Conservation (phyloP, 2,329 filamentous ascomycete species). For the Sphaerulina populicola region DNA sequence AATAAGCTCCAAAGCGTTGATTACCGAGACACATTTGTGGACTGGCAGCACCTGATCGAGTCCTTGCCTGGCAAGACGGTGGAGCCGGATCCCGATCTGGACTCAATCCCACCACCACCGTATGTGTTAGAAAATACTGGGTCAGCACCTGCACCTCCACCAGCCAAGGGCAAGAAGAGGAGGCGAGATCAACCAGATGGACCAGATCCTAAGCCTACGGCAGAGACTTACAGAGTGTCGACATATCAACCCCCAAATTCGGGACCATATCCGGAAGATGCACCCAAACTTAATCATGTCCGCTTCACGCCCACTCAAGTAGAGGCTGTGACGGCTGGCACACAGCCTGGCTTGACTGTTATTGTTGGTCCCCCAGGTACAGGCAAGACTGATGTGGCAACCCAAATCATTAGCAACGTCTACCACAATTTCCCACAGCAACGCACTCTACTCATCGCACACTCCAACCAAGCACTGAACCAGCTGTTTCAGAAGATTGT, state of each 20-base stretch:
- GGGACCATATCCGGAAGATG: conserved; percentile 80
- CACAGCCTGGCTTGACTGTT: conserved; percentile 85
- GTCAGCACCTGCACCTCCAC: conserved; percentile 40
- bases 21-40: conserved; percentile 86
- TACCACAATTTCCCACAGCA: conserved; percentile 96
- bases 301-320: conserved; percentile 87
- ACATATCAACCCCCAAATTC: conserved; percentile 84
- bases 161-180: conserved; percentile 68
- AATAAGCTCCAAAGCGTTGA: conserved; percentile 73
- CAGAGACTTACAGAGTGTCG: conserved; percentile 68
- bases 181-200: conserved; percentile 67
- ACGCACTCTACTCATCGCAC: conserved; percentile 82
- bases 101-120: conserved; percentile 71
- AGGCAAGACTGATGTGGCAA: conserved; percentile 97
- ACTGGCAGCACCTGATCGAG: conserved; percentile 90
- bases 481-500: conserved; percentile 97
- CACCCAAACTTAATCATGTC: conserved; percentile 69
- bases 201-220: conserved; percentile 48
- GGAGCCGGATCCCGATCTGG: conserved; percentile 64
- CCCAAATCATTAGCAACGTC: conserved; percentile 96
- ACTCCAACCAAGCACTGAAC: conserved; percentile 96
- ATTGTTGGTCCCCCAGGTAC: conserved; percentile 93
- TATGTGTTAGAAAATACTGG: conserved; percentile 62
- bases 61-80: conserved; percentile 81
- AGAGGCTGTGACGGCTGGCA: conserved; percentile 86